Percentiles rank a stretch among this genome's conserved stretches.
Evolutionary conservation across 768 basidiomycete genomes (phyloP).

Genomic region (Boletus vermiculosoides): DNA sequence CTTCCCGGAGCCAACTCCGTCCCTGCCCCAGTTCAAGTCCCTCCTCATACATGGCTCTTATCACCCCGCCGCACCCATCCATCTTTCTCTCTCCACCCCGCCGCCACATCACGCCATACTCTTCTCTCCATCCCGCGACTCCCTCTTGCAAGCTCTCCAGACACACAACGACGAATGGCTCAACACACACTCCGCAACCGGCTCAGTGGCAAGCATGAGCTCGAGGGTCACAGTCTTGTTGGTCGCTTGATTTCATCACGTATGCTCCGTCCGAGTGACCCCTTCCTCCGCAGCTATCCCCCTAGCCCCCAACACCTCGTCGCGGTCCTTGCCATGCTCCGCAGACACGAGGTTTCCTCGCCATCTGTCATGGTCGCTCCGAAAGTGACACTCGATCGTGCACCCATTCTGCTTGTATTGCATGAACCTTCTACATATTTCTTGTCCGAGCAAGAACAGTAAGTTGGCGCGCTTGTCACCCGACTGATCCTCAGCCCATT

Average conservation of each 20-base stretch:
- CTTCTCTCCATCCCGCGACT: slow-evolving; percentile 52
- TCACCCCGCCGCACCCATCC: slow-evolving; percentile 67
- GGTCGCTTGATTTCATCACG: slow-evolving; percentile 24
- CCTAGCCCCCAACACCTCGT: slow-evolving; percentile 56
- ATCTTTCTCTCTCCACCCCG: slow-evolving; percentile 54
- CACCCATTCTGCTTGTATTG: slow-evolving; percentile 56
- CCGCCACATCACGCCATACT: slow-evolving; percentile 41
- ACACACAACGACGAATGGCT: slow-evolving; percentile 51
- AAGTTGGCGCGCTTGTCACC: slow-evolving; percentile 7
- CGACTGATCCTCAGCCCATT: neutral
- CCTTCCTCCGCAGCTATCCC: slow-evolving; percentile 51
- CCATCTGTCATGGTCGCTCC: slow-evolving; percentile 23
- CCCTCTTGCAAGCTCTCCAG: slow-evolving; percentile 41
- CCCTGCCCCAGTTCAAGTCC: slow-evolving; percentile 54
- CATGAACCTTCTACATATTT: slow-evolving; percentile 63
- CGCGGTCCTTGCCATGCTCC: slow-evolving; percentile 50
- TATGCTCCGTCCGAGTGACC: slow-evolving; percentile 8
- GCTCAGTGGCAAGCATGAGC: slow-evolving; percentile 36
- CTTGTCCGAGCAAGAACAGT: slow-evolving; percentile 24
- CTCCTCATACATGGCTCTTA: slow-evolving; percentile 64
- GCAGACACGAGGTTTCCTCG: slow-evolving; percentile 27
- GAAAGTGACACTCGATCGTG: slow-evolving; percentile 36
- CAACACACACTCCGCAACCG: slow-evolving; percentile 37
- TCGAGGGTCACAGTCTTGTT: slow-evolving; percentile 56
- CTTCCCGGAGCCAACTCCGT: slow-evolving; percentile 42